Base-by-base conservation (phyloP, 2,329 filamentous ascomycete species). In the Xylariaceae sp. region DNA sequence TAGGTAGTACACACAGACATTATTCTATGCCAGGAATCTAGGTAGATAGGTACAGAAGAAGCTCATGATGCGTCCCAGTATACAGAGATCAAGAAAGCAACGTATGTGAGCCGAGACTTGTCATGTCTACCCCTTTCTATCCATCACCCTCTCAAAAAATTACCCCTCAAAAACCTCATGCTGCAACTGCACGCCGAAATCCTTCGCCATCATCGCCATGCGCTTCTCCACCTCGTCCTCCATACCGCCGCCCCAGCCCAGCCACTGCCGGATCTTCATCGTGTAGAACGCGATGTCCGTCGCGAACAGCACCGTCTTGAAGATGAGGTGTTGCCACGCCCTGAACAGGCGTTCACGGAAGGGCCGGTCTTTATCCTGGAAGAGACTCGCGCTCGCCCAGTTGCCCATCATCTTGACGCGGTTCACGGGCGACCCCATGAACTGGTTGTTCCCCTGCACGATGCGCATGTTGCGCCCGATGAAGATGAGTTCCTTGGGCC, bases 401-500 rank as follows among this genome's bases (percentile, higher is more conserved):
- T 86, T 81, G 18, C 92, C 92, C 63, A 94, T 97, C 72, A 96
- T 92, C 77, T 97, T 97, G 73, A 97, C 85, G 1, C 94, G 81
- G 73, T 97, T 97, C 49, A 96, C 91, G 0, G 92, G 92, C 0
- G 87, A 90, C 18, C 92, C 92, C 55, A 96, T 82, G 74, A 89
- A 93, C 71, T 96, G 91, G 72, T 96, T 96, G 74, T 96, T 95
- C 4, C 88, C 90, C 74, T 96, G 92, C 1, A 96, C 92, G 68
- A 97, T 96, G 56, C 92, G 85, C 79, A 96, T 85, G 73, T 96
- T 96, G 45, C 92, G 84, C 1, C 90, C 91, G 67, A 97, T 92
- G 74, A 97, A 96, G 68, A 96, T 86, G 60, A 97, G 86, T 73
- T 96, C 92, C 70, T 89, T 88, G 3, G 92, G 92, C 86, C 90